Evolutionary conservation across 306 rosid genomes (phyloP).

Genomic region (Sophora flavescens): DNA sequence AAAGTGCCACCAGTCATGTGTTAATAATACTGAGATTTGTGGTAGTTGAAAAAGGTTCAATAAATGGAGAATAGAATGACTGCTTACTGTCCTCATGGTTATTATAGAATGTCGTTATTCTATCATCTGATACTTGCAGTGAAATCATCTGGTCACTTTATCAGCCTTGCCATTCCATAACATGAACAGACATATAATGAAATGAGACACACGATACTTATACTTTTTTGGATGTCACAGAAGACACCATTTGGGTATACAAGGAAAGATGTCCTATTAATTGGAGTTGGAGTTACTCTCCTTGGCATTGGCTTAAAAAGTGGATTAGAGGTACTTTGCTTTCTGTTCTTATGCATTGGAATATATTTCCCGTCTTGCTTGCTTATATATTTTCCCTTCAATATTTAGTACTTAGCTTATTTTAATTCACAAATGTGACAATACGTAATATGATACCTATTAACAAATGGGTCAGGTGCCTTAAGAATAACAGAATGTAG

Average conservation of each 20-base stretch:
- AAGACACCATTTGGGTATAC: slow-evolving; percentile 82
- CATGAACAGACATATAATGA: neutral
- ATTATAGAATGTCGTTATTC: slow-evolving; percentile 8
- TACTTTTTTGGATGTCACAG: slow-evolving; percentile 46
- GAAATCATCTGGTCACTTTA: slow-evolving; percentile 29
- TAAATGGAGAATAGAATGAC: slow-evolving; percentile 28
- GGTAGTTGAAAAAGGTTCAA: slow-evolving; percentile 24
- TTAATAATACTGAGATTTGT: slow-evolving; percentile 18
- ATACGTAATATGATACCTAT: neutral
- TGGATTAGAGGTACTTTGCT: slow-evolving; percentile 80
- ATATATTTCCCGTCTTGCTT: slow-evolving; percentile 3
- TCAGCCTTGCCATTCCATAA: slow-evolving; percentile 16
- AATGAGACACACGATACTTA: slow-evolving; percentile 14
- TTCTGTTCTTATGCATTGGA: slow-evolving; percentile 21
- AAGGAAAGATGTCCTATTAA: slow-evolving; percentile 91
- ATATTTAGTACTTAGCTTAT: slow-evolving; percentile 1
- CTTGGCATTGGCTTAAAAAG: slow-evolving; percentile 80
- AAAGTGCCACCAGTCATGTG: slow-evolving; percentile 11
- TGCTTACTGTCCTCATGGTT: slow-evolving; percentile 12
- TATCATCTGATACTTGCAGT: slow-evolving; percentile 2
- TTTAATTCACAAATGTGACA: neutral
- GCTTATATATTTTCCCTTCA: neutral
- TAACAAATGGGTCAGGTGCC: neutral
- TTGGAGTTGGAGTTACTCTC: slow-evolving; percentile 86
- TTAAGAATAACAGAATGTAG: neutral